Evolutionary conservation across 1,139 yeast genomes (phyloP).

Genomic region (Meyerozyma athensensis): DNA sequence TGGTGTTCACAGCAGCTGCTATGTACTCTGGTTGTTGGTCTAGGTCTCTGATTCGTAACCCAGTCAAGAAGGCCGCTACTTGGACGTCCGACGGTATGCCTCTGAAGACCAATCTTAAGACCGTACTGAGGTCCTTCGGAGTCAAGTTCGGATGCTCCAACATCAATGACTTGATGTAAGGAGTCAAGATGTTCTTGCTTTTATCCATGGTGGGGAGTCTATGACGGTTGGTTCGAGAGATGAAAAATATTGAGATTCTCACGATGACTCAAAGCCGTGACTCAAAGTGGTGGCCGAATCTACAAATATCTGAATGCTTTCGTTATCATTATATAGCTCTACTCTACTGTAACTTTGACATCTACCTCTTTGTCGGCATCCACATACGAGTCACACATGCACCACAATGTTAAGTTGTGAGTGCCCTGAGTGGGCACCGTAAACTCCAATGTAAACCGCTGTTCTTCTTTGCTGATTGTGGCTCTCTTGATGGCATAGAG

Average conservation of each 20-base stretch:
- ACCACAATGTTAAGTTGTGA: conserved; percentile 68
- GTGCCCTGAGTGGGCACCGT: conserved; percentile 57
- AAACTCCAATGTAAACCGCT: conserved; percentile 51
- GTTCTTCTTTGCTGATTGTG: conserved; percentile 48
- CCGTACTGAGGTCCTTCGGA: conserved; percentile 56
- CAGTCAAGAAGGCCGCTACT: conserved; percentile 74
- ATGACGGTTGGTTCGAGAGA: background rate
- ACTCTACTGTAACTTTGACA: conserved; percentile 39
- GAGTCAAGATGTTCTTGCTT: conserved; percentile 42
- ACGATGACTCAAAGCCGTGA: conserved; percentile 1
- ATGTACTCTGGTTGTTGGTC: conserved; percentile 79
- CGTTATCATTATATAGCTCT: conserved; percentile 21
- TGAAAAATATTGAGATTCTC: background rate
- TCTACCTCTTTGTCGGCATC: conserved; percentile 80
- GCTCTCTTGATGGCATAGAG: conserved; percentile 73
- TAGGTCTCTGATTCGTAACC: conserved; percentile 65
- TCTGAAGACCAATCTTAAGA: conserved; percentile 54
- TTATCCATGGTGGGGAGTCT: conserved; percentile 4
- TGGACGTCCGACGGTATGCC: conserved; percentile 67
- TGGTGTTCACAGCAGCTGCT: conserved; percentile 77
- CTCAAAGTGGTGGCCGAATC: background rate
- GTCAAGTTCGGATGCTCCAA: conserved; percentile 55
- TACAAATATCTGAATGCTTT: background rate
- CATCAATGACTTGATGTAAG: conserved; percentile 60
- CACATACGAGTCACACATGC: conserved; percentile 83